Base-by-base conservation (phyloP, 2,329 filamentous ascomycete species). In the Paraphaeosphaeria sporulosa region DNA sequence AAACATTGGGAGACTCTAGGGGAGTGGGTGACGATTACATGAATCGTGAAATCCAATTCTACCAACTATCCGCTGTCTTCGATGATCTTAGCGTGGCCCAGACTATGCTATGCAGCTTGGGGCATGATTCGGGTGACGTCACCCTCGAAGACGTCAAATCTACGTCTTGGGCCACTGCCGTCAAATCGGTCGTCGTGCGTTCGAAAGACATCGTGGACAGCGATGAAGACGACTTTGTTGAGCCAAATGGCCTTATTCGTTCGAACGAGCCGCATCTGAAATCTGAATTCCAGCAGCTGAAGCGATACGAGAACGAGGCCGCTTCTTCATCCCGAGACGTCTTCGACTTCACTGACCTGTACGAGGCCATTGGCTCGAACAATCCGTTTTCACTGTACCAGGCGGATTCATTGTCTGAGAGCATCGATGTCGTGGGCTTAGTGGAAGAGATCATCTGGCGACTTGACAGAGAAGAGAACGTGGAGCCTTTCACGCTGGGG, bases 81-180 rank as follows among this genome's bases (percentile, higher is more conserved):
- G 63, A 69, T 21, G 69, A 75, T 49, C 48, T 73, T 19, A 72
- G 72, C 34, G 55, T 76, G 15, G 65, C 68, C 44, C 65, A 76
- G 56, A 55, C 62, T 21, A 54, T 76, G 15, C 25, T 74, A 15
- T 67, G 63, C 34, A 58, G 52, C 25, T 52, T 49, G 30, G 55
- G 47, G 9, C 17, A 54, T 9, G 61, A 58, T 40, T 13, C 34
- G 12, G 55, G 59, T 25, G 52, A 55, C 38, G 27, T 4, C 23
- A 17, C 15, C 8, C 34, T 40, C 40, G 30, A 36, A 10, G 34
- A 30, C 9, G 60, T 76, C 3, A 61, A 68, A n/a, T 58, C 60
- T 5, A 64, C 68, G n/a, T 56, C 61, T 4, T 71, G 70, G 67
- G 58, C 56, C 40, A 63, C 46, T 62, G 49, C 13, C 58, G 49